Conservation (phyloP, 2,329 filamentous ascomycete genomes). For the Blastomyces emzantsi region DNA sequence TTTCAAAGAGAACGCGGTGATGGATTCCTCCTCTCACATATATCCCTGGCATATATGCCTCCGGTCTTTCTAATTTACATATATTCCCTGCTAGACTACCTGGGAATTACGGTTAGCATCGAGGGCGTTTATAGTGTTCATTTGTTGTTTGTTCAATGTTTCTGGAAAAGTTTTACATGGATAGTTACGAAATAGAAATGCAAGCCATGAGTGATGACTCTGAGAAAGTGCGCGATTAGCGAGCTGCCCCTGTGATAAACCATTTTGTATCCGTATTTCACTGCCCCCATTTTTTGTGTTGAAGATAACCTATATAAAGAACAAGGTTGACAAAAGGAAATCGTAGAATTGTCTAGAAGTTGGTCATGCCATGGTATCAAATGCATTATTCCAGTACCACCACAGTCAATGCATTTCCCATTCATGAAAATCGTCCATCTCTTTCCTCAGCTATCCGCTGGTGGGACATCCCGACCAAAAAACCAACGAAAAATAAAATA, state of each 20-base stretch:
- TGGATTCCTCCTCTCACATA: constrained; percentile 9
- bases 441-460: not conserved
- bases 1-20: constrained; percentile 55
- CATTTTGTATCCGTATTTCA: not conserved
- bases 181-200: constrained; percentile 3
- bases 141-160: not conserved
- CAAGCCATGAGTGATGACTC: not conserved
- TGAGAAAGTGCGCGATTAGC: not conserved
- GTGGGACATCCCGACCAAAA: not conserved
- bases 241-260: not conserved
- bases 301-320: not conserved
- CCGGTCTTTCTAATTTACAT: not conserved
- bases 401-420: constrained; percentile 5
- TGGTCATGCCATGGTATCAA: constrained; percentile 6
- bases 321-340: not conserved
- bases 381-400: not conserved
- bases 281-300: not conserved
- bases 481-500: not conserved
- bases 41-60: constrained; percentile 6
- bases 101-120: not conserved
- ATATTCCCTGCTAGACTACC: not conserved
- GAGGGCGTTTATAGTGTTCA: not conserved
- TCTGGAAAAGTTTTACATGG: not conserved
- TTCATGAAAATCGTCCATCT: constrained; percentile 4
- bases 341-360: constrained; percentile 2